Evolutionary conservation across 768 basidiomycete genomes (phyloP).

Genomic region (Pilatotrama ljubarskyi): DNA sequence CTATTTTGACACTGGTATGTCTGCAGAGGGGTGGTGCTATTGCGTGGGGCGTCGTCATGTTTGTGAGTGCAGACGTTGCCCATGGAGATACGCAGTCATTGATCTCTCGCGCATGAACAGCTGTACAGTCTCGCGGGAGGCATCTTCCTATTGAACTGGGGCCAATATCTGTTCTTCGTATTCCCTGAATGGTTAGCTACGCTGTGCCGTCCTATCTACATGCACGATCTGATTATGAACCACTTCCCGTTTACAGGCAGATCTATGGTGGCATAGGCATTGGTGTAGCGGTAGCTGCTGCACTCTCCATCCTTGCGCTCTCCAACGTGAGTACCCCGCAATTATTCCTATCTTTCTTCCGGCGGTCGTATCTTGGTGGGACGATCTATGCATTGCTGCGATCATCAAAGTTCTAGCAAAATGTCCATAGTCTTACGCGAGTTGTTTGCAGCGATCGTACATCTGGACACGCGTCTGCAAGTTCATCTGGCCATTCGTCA

Average conservation of each 20-base stretch:
- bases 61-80: slow-evolving; percentile 39
- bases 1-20: slow-evolving; percentile 14
- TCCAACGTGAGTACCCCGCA: slow-evolving; percentile 52
- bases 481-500: slow-evolving; percentile 71
- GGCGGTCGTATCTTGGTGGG: background rate
- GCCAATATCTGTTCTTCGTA: slow-evolving; percentile 64
- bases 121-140: slow-evolving; percentile 67
- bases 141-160: slow-evolving; percentile 58
- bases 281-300: slow-evolving; percentile 49
- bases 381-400: background rate
- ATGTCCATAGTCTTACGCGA: background rate
- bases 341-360: slow-evolving; percentile 11
- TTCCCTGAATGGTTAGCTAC: slow-evolving; percentile 61
- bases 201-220: background rate
- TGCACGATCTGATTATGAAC: background rate
- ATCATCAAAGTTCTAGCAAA: background rate
- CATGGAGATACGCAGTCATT: background rate
- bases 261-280: slow-evolving; percentile 70
- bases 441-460: slow-evolving; percentile 57
- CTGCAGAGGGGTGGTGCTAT: slow-evolving; percentile 68
- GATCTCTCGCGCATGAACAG: slow-evolving; percentile 34
- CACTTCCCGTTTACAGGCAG: slow-evolving; percentile 42
- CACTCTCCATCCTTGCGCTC: slow-evolving; percentile 58
- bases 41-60: slow-evolving; percentile 63
- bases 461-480: slow-evolving; percentile 64